Base-by-base conservation (phyloP, 164 flowering plant species). In the Buxus sempervirens region DNA sequence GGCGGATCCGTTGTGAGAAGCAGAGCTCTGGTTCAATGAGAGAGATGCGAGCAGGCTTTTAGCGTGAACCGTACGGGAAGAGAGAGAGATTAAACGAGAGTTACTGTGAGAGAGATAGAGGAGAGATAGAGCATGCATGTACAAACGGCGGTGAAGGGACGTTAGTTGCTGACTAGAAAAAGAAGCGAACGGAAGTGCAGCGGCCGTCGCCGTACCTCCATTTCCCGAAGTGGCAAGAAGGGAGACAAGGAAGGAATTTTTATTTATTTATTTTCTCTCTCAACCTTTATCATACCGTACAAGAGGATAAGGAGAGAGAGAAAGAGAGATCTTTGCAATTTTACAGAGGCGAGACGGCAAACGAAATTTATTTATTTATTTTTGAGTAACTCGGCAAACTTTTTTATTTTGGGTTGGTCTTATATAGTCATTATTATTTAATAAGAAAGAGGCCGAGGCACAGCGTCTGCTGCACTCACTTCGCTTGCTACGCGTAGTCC, bases 41-140 rank as follows among this genome's bases (percentile, higher is more conserved):
- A 49, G 54, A 55, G 59, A 32, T 28, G 26, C 54, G 62, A 59
- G 71, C 88, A 87, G 91, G 87, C 88, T 75, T 83, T 82, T 88
- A 74, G 97, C 97, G 97, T 91, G 95, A 89, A 70, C 76, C 27
- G 79, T 68, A 81, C 82, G 80, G 80, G 54, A 78, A 53, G 41
- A 16, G 73, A 61, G 65, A 66, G 51, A 36, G 65, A 16, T n/a
- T n/a, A n/a, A n/a, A n/a, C n/a, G 60, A 64, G 75, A 63, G 71
- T 22, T n/a, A 63, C 7, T 21, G 23, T 61, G 80, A 71, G 82
- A 68, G 76, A 73, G 76, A 63, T 67, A 69, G 62, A 51, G 24
- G n/a, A n/a, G n/a, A 54, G 58, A 66, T 67, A 22, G 63, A n/a
- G 73, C 38, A 28, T 5, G 9, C 8, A 67, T 25, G 26, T 36